Base-by-base conservation (phyloP, 192 early-diverging fungal species). In the Pilaira anomala region DNA sequence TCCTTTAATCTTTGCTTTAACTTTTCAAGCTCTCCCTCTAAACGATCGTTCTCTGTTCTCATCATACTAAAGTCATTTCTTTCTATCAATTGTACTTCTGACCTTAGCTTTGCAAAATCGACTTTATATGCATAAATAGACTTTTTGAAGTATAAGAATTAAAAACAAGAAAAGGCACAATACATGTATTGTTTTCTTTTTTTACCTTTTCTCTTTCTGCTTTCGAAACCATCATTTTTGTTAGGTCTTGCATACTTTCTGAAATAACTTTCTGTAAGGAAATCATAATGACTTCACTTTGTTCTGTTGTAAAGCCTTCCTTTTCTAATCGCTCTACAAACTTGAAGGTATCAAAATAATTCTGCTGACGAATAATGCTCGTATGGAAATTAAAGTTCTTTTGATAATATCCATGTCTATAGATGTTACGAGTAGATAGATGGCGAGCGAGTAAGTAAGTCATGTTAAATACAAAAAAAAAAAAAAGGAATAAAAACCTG, bases 91-190 rank as follows among this genome's bases (percentile, higher is more conserved):
- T 89, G 88, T 8, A 97, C 81, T 72, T 95, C 94, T 4, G 86
- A 85, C 56, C 90, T 88, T 16, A 97, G 80, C 22, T 91, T 90
- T n/a, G 91, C 87, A 50, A 97, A 93, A 69, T 95, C 93, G 11
- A 93, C 91, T 72, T 88, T 91, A 64, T 88, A 88, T 65, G 88
- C 87, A 71, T 95, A 94, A 21, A 93, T 76, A 1, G 85, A 82
- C 84, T 87, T 54, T 36, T 49, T 49, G 44, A 2, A 3, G 42
- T 45, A 46, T 13, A 36, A n/a, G n/a, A n/a, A n/a, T n/a, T n/a
- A n/a, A n/a, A 45, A 45, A 3, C 6, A 45, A 45, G 4, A n/a
- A n/a, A n/a, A n/a, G n/a, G n/a, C 18, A 21, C 11, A 5, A 24
- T 24, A 24, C 8, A 8, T 7, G 3, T 21, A 22, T 45, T 24